Conservation (phyloP, 257 asterid species). For the Nicotiana noctiflora region DNA sequence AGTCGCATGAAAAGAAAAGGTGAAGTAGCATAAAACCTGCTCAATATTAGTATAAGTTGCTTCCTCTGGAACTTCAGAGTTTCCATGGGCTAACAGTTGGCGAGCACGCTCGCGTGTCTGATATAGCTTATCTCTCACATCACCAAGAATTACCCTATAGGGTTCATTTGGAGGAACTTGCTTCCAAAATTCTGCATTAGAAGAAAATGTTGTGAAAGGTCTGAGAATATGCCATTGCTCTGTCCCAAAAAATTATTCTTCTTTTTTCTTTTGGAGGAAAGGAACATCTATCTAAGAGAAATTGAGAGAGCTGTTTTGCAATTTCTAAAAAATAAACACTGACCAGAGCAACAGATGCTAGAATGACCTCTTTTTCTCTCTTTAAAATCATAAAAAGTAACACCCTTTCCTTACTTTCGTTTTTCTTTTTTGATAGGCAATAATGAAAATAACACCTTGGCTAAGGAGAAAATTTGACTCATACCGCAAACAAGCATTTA, state of each 20-base stretch:
- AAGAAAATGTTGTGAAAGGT: not conserved
- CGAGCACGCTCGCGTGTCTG: constrained; percentile 50
- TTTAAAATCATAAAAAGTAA: not conserved
- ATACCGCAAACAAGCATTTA: not conserved
- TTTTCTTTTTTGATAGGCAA: not conserved
- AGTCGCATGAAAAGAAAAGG: not conserved
- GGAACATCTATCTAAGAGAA: not conserved
- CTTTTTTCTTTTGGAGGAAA: not conserved
- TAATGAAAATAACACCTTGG: not conserved
- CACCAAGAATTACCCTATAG: constrained; percentile 44
- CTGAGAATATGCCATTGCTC: not conserved
- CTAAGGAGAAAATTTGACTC: not conserved
- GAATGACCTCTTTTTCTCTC: not conserved
- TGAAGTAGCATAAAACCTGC: constrained; percentile 16
- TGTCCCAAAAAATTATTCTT: not conserved
- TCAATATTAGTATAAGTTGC: constrained; percentile 34
- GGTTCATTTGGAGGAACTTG: constrained; percentile 41
- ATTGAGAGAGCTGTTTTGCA: not conserved
- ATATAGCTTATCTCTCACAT: constrained; percentile 43
- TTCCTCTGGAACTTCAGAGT: constrained; percentile 41
- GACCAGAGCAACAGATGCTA: not conserved
- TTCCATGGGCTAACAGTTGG: constrained; percentile 35
- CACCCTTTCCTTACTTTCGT: not conserved
- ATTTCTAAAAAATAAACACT: not conserved
- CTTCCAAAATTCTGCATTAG: constrained; percentile 45